phyloP scores from a whole-genome alignment of 2,329 filamentous ascomycete genomes.

The Sporothrix euskadiensis region DNA sequence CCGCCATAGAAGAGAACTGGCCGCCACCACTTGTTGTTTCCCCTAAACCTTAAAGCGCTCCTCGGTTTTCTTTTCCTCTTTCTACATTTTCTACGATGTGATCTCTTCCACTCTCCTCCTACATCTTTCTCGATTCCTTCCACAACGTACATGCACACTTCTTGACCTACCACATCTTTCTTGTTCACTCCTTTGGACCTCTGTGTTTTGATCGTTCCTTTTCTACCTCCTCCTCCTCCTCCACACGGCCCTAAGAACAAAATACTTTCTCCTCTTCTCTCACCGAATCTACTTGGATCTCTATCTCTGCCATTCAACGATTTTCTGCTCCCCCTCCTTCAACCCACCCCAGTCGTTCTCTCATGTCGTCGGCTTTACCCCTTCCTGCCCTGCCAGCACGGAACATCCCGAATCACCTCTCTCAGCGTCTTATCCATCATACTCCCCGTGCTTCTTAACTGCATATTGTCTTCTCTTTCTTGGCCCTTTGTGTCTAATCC shows the following conservation, averaged over 20 bases:
- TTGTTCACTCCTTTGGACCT: neutral
- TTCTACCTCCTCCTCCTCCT: no score
- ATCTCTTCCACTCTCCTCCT: neutral
- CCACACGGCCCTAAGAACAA: neutral
- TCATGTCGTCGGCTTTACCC: neutral
- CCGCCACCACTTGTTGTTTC: neutral
- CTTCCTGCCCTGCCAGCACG: neutral
- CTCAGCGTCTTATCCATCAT: neutral
- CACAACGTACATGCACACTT: neutral
- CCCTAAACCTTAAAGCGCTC: conserved; percentile 12
- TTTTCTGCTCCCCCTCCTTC: neutral
- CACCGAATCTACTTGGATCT: neutral
- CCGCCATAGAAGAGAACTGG: neutral
- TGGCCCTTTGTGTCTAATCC: conserved; percentile 13
- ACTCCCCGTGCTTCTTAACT: neutral
- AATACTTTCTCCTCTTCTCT: neutral
- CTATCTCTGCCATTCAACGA: neutral
- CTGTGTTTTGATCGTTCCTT: neutral
- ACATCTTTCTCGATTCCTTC: neutral
- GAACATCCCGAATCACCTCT: conserved; percentile 22
- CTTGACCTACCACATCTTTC: neutral
- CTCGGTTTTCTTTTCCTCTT: neutral
- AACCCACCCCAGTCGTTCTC: neutral
- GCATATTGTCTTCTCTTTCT: neutral
- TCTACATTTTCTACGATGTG: neutral